These are phyloP conservation scores for Penicillium crystallinum DNA, from an alignment of 495 filamentous ascomycete species.

Conservation along the genomic window DNA sequence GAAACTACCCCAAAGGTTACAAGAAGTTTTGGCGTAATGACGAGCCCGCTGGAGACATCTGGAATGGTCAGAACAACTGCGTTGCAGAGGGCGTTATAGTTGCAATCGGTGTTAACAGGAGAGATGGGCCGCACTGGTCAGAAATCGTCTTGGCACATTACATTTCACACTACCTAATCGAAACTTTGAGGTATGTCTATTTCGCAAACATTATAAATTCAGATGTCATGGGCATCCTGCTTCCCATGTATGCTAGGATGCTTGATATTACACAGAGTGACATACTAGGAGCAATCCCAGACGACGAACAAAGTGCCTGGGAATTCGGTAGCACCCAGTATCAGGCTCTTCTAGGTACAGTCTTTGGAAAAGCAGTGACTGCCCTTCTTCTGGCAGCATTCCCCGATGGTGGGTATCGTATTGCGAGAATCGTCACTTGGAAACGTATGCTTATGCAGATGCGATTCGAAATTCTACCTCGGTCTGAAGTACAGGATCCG, in stretches of 20 bases:
- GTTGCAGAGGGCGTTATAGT: neutral
- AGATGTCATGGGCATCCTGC: neutral
- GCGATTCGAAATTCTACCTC: neutral
- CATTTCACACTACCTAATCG: neutral
- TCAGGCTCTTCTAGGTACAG: neutral
- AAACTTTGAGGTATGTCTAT: neutral
- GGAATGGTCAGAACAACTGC: too few species aligned
- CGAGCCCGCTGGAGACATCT: too few species aligned
- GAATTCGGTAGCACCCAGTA: neutral
- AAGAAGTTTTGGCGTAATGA: too few species aligned
- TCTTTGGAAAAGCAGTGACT: neutral
- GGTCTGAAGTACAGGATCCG: too few species aligned
- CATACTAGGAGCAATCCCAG: neutral
- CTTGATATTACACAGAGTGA: neutral
- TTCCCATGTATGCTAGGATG: neutral
- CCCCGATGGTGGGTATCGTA: neutral
- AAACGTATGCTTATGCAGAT: neutral
- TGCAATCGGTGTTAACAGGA: neutral
- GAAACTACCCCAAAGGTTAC: too few species aligned
- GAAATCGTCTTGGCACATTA: neutral
- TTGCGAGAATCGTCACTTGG: neutral
- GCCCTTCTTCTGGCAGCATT: neutral
- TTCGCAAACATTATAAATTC: neutral
- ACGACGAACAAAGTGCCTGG: neutral
- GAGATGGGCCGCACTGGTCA: neutral